Conservation (phyloP, 768 basidiomycete genomes). For the Royoungia palumana region DNA sequence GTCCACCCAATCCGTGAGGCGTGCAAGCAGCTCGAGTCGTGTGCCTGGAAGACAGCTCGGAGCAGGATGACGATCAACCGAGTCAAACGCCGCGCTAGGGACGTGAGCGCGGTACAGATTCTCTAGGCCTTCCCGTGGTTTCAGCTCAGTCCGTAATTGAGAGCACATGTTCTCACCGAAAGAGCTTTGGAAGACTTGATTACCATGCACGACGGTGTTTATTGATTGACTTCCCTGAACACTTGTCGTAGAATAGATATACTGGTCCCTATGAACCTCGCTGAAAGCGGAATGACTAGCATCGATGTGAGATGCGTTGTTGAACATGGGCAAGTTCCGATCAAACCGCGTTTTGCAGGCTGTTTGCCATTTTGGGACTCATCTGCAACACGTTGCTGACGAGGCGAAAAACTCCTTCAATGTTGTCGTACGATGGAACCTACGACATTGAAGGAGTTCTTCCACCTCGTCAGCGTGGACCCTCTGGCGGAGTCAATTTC, state of each 20-base stretch:
- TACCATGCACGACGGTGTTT: constrained; percentile 18
- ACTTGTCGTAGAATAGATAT: constrained; percentile 6
- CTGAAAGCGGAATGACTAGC: constrained; percentile 21
- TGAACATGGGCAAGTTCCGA: constrained; percentile 11
- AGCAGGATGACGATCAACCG: constrained; percentile 17
- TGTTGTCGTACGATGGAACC: too few species aligned
- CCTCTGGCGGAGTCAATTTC: too few species aligned
- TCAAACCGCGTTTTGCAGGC: too few species aligned
- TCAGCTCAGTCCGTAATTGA: background rate
- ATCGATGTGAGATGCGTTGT: constrained; percentile 17
- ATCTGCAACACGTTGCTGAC: too few species aligned
- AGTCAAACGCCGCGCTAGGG: constrained; percentile 15
- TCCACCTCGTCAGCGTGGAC: too few species aligned
- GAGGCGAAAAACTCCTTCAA: too few species aligned
- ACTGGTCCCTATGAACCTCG: constrained; percentile 17
- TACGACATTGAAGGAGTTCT: too few species aligned
- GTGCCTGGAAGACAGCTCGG: constrained; percentile 20
- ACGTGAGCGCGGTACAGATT: constrained; percentile 12
- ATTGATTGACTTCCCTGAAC: constrained; percentile 13
- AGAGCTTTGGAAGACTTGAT: constrained; percentile 14
- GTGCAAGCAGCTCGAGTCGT: constrained; percentile 13
- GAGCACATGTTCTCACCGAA: constrained; percentile 6
- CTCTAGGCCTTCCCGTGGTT: constrained; percentile 9
- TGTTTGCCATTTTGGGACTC: too few species aligned
- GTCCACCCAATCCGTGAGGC: constrained; percentile 16